Conservation (phyloP, 768 basidiomycete species). For the Amanita fuliginea region DNA sequence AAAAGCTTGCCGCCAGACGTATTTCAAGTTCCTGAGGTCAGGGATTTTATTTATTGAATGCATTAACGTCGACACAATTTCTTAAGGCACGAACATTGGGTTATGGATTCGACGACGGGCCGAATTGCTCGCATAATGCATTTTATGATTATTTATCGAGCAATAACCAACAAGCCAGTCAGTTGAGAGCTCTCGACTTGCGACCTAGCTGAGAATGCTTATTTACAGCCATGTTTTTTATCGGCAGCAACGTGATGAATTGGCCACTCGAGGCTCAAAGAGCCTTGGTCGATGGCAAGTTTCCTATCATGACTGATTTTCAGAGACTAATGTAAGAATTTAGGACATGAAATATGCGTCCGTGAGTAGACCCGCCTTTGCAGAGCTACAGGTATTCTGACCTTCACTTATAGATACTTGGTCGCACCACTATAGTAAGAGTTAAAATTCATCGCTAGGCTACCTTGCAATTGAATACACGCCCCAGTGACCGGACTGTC, state of each 20-base stretch:
- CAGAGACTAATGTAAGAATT: neutral
- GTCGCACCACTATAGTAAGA: slow-evolving; percentile 46
- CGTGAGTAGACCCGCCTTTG: slow-evolving; percentile 29
- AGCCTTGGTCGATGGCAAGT: slow-evolving; percentile 36
- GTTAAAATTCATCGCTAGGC: neutral
- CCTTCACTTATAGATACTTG: slow-evolving; percentile 29
- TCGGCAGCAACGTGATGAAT: slow-evolving; percentile 46
- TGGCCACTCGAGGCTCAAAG: slow-evolving; percentile 49
- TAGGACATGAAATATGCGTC: slow-evolving; percentile 48
- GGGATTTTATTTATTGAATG: neutral
- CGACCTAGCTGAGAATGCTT: neutral
- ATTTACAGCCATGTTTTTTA: slow-evolving; percentile 44
- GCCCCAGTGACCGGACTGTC: slow-evolving; percentile 42
- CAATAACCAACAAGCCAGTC: slow-evolving; percentile 51
- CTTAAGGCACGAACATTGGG: slow-evolving; percentile 43
- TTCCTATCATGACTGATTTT: neutral
- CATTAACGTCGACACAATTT: neutral
- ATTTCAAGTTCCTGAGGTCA: slow-evolving; percentile 36
- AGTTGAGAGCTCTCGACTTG: slow-evolving; percentile 13
- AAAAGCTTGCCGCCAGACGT: slow-evolving; percentile 33
- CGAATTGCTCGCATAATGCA: slow-evolving; percentile 52
- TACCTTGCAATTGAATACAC: neutral
- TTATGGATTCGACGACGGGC: slow-evolving; percentile 56
- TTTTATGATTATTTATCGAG: slow-evolving; percentile 44
- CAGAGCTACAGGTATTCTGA: slow-evolving; percentile 3